Base-by-base conservation (phyloP, 2,329 filamentous ascomycete genomes). In the Hymenoscyphus repandus region DNA sequence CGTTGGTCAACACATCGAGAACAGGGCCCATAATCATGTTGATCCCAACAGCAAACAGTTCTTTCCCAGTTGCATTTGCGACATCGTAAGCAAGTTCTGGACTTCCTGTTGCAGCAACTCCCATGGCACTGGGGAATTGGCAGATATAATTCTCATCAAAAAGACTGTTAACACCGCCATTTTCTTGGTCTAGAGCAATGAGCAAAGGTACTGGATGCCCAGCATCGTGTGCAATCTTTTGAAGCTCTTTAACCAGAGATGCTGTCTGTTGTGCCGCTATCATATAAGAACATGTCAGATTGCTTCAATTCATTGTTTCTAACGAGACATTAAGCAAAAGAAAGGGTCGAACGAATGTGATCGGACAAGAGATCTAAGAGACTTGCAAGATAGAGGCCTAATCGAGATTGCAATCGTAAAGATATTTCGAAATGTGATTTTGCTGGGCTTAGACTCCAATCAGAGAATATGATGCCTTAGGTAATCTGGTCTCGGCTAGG, bases 81-180 rank as follows among this genome's bases (percentile, higher is more conserved):
- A 97, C 83, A 60, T 92, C 86, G 65, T 92, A 95, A 5, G 92
- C 89, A 49, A 97, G 74, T 10, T 93, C 83, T 33, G 84, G 85
- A 10, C 86, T 91, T 20, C 91, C 90, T 4, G 91, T 90, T 18
- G 93, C 93, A n/a, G 92, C 90, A 54, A 96, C 79, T 11, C 91
- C 92, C 92, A 99, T 97, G 56, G 92, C 88, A 64, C 91, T 96
- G 7, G 93, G 93, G 61, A 96, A 99, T 67, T 97, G 93, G 58
- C 90, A 90, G 60, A 97, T 92, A 66, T 91, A 93, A 64, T 93
- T 89, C 61, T 96, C 90, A 67, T 97, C 92, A 64, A 95, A 96
- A 2, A 97, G 78, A 70, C 90, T 96, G 72, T 96, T 97, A 68
- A 96, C 92, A 2, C 92, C 91, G 57, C 93, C 93, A 81, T 99